Base-by-base conservation (phyloP, 169 alveolate genomes). In the Amoebophrya sp. region DNA sequence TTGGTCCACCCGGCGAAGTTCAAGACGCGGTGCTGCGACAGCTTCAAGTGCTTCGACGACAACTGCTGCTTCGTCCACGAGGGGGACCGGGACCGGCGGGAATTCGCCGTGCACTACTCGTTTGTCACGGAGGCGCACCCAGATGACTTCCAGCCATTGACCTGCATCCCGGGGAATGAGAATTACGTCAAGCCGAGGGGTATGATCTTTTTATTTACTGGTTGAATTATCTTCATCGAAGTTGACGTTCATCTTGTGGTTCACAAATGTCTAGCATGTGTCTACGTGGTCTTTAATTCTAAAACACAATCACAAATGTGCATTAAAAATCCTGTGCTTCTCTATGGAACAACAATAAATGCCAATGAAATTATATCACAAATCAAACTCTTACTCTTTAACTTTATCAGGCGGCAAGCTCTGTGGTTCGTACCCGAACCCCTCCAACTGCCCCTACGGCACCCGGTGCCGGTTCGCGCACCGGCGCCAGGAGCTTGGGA, bases 31-130 rank as follows among this genome's bases (percentile, higher is more conserved):
- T 66, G 83, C 83, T 66, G 83, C 83, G 83, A 66, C 83, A 12
- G 35, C 10, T 66, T 66, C 83, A 66, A 66, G 83, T 66, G 83
- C 32, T 66, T 66, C 83, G 83, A 66, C 83, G 83, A 66, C 83
- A 66, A 66, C 83, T 66, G 83, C 32, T 66, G 83, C 35, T 66
- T 66, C 35, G 83, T 66, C 7, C 83, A 66, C 32, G 83, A 66
- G 35, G 83, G 83, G 7, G 83, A 66, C 38, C 38, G 29, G 32
- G 83, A 66, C 83, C 83, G 83, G 32, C 83, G 83, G 39, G 35
- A 18, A 25, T 66, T 66, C 83, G 83, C 83, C 7, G 83, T 66
- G 83, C 83, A 66, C 2, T 66, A 66, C 83, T 66, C 83, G 7
- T 66, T 66, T 25, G 83, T 66, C 32, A 66, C 83, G 32, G 83